Percentiles rank a stretch among this genome's conserved stretches.
phyloP scores from a whole-genome alignment of 2,329 filamentous ascomycete species.

The Leptographium lundbergii region DNA sequence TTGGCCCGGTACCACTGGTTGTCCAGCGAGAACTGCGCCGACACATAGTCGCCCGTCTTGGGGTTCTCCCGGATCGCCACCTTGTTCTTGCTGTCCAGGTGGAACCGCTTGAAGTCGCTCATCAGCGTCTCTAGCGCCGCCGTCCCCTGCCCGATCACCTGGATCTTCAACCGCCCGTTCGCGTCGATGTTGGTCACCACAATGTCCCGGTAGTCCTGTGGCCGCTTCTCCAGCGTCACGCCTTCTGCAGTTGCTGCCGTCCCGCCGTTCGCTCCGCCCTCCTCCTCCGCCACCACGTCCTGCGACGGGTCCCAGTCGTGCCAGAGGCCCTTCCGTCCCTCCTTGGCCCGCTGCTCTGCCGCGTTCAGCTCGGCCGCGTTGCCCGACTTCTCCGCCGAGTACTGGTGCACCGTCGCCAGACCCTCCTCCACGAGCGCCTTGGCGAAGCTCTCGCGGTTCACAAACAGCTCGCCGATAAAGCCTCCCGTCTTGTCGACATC shows the following conservation, averaged over 20 bases:
- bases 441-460: constrained; percentile 92
- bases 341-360: constrained; percentile 82
- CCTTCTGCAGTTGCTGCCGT: constrained; percentile 37
- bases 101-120: constrained; percentile 83
- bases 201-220: constrained; percentile 80
- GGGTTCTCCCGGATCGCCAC: constrained; percentile 61
- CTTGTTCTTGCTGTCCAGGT: constrained; percentile 71
- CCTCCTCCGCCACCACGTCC: constrained; percentile 48
- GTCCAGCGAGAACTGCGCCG: constrained; percentile 81
- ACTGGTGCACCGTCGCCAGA: constrained; percentile 80
- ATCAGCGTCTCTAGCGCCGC: constrained; percentile 76
- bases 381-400: constrained; percentile 90
- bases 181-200: constrained; percentile 82
- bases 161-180: constrained; percentile 74
- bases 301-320: constrained; percentile 87
- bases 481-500: constrained; percentile 93
- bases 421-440: constrained; percentile 91
- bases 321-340: constrained; percentile 79
- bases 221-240: constrained; percentile 49
- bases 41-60: constrained; percentile 83
- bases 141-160: constrained; percentile 79
- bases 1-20: constrained; percentile 90
- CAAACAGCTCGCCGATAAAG: constrained; percentile 88
- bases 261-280: constrained; percentile 35
- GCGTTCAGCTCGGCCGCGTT: constrained; percentile 78